Evolutionary conservation across 192 early-diverging fungal genomes (phyloP), one percentile per base, ranked within the genome.

Genomic region (Backusella sp.): DNA sequence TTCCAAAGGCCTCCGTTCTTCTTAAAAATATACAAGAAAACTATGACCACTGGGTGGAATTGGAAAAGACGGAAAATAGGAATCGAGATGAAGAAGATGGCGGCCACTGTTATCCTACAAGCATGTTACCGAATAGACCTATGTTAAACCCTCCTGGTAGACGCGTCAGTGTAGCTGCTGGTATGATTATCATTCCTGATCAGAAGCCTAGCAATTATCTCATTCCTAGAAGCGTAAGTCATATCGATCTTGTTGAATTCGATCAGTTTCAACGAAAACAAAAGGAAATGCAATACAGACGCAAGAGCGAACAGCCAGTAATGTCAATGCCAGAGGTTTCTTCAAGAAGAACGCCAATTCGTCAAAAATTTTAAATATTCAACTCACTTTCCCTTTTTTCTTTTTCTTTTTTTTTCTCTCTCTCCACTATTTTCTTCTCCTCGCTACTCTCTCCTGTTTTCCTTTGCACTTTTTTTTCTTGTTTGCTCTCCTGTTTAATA

Each of bases 1-100:
- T 98, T 56, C 93, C 94, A 0, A 84, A 87, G 11, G 86, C 91
- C 0, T 82, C 86, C 1, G 77, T 82, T 14, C 84, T 90, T 68
- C 77, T 96, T 14, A 83, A 80, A 1, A 76, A 80, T 26, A 79
- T 93, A 44, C 53, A 79, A 7, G 77, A 56, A 17, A 94, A 94
- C 76, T 77, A 87, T 23, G 77, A 46, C 1, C 78, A 81, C 39
- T 94, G 91, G 90, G 84, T 84, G 36, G 73, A 76, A 9, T 69
- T 88, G 42, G 76, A 73, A 53, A 77, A 75, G 42, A 76, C 77
- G 0, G 46, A 69, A 15, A 28, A 39, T 6, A 30, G 7, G 30
- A 39, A 12, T n/a, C 34, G 26, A 4, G 56, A 62, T 21, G 26
- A 62, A 7, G 66, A 68, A 1, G 34, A 46, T 14, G 65, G 42